These are phyloP conservation scores for Cucurbita pepo DNA, from an alignment of 306 rosid species.

Conservation along the genomic window DNA sequence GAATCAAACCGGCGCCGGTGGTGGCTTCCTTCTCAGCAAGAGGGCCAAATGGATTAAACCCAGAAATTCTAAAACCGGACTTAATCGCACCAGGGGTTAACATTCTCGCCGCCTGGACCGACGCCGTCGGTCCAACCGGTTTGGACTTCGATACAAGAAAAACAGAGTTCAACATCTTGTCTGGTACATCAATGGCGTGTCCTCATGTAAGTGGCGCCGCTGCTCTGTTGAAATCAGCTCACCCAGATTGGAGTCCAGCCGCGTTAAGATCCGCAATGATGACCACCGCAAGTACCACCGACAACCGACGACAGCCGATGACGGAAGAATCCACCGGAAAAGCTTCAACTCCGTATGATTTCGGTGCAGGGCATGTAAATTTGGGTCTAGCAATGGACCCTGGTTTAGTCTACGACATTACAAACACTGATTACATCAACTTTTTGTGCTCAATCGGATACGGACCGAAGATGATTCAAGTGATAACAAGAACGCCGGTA, in stretches of 20 bases:
- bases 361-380: slow-evolving; percentile 69
- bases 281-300: slow-evolving; percentile 48
- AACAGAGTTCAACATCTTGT: slow-evolving; percentile 63
- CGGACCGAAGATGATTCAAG: slow-evolving; percentile 49
- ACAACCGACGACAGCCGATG: slow-evolving; percentile 41
- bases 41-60: slow-evolving; percentile 60
- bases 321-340: slow-evolving; percentile 62
- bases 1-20: slow-evolving; percentile 84
- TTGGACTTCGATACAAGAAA: slow-evolving; percentile 41
- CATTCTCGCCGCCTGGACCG: slow-evolving; percentile 78
- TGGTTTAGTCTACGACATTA: slow-evolving; percentile 57
- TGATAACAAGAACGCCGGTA: slow-evolving; percentile 34
- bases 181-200: slow-evolving; percentile 91
- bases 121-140: slow-evolving; percentile 73
- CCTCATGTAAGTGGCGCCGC: slow-evolving; percentile 92
- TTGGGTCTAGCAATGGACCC: slow-evolving; percentile 70
- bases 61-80: slow-evolving; percentile 75
- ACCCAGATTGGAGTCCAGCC: slow-evolving; percentile 87
- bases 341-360: slow-evolving; percentile 47
- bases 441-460: slow-evolving; percentile 54
- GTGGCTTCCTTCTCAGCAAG: slow-evolving; percentile 71
- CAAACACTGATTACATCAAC: slow-evolving; percentile 40
- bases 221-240: slow-evolving; percentile 70
- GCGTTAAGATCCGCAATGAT: slow-evolving; percentile 75
- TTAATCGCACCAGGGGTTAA: slow-evolving; percentile 80